These are phyloP conservation scores for Acanthamoeba triangularis DNA, from an alignment of 208 protist genomes.

Conservation along the genomic window DNA sequence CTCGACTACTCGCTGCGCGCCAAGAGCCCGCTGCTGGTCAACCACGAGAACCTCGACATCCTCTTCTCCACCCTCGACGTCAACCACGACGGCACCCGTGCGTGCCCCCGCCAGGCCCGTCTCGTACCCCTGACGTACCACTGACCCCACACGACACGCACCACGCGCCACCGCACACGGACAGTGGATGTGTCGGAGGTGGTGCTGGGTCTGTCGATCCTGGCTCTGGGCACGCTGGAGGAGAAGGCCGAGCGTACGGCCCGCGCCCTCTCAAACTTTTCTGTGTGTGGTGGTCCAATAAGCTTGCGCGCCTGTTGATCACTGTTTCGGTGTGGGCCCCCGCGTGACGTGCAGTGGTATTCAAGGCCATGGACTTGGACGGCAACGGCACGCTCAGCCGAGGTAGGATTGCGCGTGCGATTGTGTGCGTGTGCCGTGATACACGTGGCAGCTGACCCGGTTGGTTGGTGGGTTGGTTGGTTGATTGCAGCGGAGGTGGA, in stretches of 20 bases:
- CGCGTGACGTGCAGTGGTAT: background rate
- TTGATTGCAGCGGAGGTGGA: background rate
- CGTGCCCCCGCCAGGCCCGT: background rate
- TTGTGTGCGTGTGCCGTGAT: too few species aligned
- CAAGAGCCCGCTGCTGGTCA: slow-evolving; percentile 32
- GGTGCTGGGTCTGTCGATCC: background rate
- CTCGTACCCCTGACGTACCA: too few species aligned
- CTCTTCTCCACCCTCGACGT: slow-evolving; percentile 28
- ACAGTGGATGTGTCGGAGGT: slow-evolving; percentile 8
- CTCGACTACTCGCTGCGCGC: slow-evolving; percentile 34
- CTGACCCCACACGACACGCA: too few species aligned
- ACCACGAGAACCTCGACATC: slow-evolving; percentile 29
- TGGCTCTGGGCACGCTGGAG: slow-evolving; percentile 1
- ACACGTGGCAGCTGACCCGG: background rate
- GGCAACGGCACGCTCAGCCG: background rate
- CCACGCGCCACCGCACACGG: background rate
- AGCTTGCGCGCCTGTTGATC: background rate
- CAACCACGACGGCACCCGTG: slow-evolving; percentile 46
- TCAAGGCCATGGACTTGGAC: slow-evolving; percentile 23
- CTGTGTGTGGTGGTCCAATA: background rate
- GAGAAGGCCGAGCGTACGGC: slow-evolving; percentile 30
- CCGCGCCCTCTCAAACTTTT: background rate
- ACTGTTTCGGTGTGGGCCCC: background rate
- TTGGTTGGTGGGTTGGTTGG: background rate
- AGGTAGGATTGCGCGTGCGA: background rate